These are phyloP conservation scores for Rhizopogon rudus DNA, from an alignment of 768 basidiomycete genomes.

Conservation along the genomic window DNA sequence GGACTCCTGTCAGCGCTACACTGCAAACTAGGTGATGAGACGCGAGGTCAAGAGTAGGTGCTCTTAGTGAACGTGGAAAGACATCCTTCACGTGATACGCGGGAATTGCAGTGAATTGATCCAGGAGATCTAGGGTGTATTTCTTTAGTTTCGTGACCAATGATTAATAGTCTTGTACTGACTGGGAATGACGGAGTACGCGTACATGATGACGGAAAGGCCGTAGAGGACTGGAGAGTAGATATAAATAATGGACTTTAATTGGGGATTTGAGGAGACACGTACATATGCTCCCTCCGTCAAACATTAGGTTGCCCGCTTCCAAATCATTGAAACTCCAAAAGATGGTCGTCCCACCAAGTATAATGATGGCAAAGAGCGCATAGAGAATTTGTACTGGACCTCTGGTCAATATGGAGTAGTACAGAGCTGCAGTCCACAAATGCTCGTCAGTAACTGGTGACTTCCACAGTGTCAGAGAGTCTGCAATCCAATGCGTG, in stretches of 20 bases:
- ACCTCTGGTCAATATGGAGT: slow-evolving; percentile 68
- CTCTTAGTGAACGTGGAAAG: slow-evolving; percentile 59
- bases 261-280: slow-evolving; percentile 4
- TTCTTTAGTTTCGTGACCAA: slow-evolving; percentile 4
- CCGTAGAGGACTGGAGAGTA: slow-evolving; percentile 62
- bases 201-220: slow-evolving; percentile 66
- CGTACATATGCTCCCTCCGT: slow-evolving; percentile 85
- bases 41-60: slow-evolving; percentile 70
- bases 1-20: slow-evolving; percentile 83
- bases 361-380: slow-evolving; percentile 47
- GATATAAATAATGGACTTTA: slow-evolving; percentile 1
- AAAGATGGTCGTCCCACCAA: slow-evolving; percentile 65
- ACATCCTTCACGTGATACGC: slow-evolving; percentile 44
- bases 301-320: slow-evolving; percentile 88
- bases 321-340: slow-evolving; percentile 75
- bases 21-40: slow-evolving; percentile 83
- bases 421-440: slow-evolving; percentile 80
- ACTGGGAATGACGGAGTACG: slow-evolving; percentile 79
- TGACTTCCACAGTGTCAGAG: slow-evolving; percentile 83
- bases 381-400: slow-evolving; percentile 53
- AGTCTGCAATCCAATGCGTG: slow-evolving; percentile 93
- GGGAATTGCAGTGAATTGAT: slow-evolving; percentile 57
- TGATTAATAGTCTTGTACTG: slow-evolving; percentile 21
- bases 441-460: slow-evolving; percentile 81
- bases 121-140: slow-evolving; percentile 42